Evolutionary conservation across 352 stramenopile genomes (phyloP).

Genomic region (Phytophthora pseudosyringae): DNA sequence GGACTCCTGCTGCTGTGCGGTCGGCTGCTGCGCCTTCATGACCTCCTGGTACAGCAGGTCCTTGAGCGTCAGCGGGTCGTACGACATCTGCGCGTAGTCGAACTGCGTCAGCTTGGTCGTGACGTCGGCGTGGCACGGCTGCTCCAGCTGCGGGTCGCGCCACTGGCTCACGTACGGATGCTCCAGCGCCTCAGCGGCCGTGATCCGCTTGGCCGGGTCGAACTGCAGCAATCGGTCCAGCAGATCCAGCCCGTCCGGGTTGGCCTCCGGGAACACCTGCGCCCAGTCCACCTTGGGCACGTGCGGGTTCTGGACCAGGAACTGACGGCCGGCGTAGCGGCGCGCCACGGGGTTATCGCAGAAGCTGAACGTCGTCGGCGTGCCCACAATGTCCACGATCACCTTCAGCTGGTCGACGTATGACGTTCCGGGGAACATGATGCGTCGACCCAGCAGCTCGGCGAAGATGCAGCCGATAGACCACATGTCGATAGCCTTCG

Average conservation of each 20-base stretch:
- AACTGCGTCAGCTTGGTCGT: slow-evolving; percentile 68
- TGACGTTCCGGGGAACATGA: slow-evolving; percentile 86
- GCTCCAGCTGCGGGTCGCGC: slow-evolving; percentile 70
- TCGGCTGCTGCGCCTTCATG: slow-evolving; percentile 61
- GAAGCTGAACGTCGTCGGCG: slow-evolving; percentile 85
- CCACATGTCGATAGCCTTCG: slow-evolving; percentile 94
- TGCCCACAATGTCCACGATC: slow-evolving; percentile 88
- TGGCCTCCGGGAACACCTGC: slow-evolving; percentile 81
- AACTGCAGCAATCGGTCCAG: slow-evolving; percentile 90
- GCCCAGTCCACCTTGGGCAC: slow-evolving; percentile 82
- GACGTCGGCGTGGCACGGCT: slow-evolving; percentile 58
- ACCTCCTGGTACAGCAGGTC: slow-evolving; percentile 85
- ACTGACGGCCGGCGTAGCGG: slow-evolving; percentile 85
- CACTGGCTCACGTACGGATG: slow-evolving; percentile 92
- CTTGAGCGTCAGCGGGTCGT: slow-evolving; percentile 79
- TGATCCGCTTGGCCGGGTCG: slow-evolving; percentile 88
- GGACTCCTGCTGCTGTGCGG: slow-evolving; percentile 20
- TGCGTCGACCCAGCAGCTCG: slow-evolving; percentile 94
- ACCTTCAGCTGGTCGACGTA: slow-evolving; percentile 91
- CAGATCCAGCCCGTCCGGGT: slow-evolving; percentile 87
- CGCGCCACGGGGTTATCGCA: slow-evolving; percentile 85
- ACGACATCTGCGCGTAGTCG: slow-evolving; percentile 76
- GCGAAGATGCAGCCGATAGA: slow-evolving; percentile 99
- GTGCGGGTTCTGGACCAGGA: slow-evolving; percentile 73
- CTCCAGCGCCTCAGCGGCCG: slow-evolving; percentile 78